Evolutionary conservation across 352 stramenopile genomes (phyloP).

Genomic region (Pythium brassicae): DNA sequence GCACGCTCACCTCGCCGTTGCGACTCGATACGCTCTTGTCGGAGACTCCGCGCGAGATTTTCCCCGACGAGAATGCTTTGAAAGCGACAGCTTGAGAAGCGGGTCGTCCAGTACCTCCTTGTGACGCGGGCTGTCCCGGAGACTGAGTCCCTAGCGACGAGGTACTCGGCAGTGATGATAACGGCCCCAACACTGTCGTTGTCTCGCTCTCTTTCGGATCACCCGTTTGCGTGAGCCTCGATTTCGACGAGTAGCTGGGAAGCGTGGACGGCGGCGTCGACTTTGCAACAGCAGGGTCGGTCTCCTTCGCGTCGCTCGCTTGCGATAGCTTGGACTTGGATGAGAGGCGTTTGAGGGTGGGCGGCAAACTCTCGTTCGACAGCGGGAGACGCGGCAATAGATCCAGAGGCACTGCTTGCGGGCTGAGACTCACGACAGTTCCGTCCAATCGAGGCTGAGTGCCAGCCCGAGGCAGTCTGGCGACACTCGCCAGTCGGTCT

Average conservation of each 20-base stretch:
- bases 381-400: background rate
- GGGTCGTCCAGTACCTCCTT: background rate
- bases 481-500: background rate
- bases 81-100: background rate
- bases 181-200: background rate
- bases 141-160: background rate
- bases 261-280: background rate
- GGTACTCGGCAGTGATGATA: background rate
- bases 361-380: background rate
- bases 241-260: background rate
- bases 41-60: background rate
- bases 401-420: background rate
- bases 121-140: background rate
- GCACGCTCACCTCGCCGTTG: constrained; percentile 12
- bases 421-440: background rate
- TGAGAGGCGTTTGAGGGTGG: background rate
- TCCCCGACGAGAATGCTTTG: background rate
- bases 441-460: background rate
- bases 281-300: background rate
- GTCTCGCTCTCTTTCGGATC: background rate
- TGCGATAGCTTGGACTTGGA: constrained; percentile 2
- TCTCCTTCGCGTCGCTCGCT: background rate
- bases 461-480: background rate
- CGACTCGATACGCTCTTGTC: background rate
- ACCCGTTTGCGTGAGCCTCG: background rate